phyloP scores from a whole-genome alignment of 768 basidiomycete species.

The Phaffia australis region DNA sequence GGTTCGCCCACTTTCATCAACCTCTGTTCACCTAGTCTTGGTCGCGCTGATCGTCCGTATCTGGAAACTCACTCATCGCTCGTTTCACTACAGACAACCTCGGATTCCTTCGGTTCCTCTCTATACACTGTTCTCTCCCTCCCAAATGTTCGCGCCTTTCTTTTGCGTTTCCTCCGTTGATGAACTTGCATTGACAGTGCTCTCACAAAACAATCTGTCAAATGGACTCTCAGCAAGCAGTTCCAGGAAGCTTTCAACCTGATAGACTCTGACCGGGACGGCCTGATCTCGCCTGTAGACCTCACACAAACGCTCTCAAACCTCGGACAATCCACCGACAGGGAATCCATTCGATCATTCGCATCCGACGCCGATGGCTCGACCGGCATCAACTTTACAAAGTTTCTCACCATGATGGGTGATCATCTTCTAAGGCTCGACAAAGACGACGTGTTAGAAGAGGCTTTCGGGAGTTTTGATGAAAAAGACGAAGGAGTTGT shows the following conservation, averaged over 20 bases:
- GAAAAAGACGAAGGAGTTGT: slow-evolving; percentile 16
- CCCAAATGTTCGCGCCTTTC: slow-evolving; percentile 9
- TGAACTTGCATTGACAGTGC: too few species aligned
- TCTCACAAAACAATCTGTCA: too few species aligned
- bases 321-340: slow-evolving; percentile 11
- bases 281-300: slow-evolving; percentile 15
- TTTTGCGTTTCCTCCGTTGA: too few species aligned
- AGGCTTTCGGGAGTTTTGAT: slow-evolving; percentile 25
- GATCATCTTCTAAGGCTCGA: slow-evolving; percentile 22
- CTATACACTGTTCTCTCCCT: slow-evolving; percentile 22
- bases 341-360: not conserved
- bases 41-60: too few species aligned
- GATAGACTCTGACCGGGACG: slow-evolving; percentile 25
- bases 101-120: slow-evolving; percentile 22
- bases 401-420: slow-evolving; percentile 24
- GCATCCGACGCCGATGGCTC: not conserved
- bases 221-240: slow-evolving; percentile 5
- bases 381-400: slow-evolving; percentile 16
- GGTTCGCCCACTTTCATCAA: too few species aligned
- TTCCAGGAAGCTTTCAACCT: slow-evolving; percentile 27
- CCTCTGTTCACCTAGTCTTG: too few species aligned
- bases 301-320: slow-evolving; percentile 14
- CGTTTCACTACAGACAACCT: slow-evolving; percentile 9
- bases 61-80: not conserved
- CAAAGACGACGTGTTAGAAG: slow-evolving; percentile 9